Evolutionary conservation across 306 rosid species (phyloP).

Genomic region (Arachis hypogaea): DNA sequence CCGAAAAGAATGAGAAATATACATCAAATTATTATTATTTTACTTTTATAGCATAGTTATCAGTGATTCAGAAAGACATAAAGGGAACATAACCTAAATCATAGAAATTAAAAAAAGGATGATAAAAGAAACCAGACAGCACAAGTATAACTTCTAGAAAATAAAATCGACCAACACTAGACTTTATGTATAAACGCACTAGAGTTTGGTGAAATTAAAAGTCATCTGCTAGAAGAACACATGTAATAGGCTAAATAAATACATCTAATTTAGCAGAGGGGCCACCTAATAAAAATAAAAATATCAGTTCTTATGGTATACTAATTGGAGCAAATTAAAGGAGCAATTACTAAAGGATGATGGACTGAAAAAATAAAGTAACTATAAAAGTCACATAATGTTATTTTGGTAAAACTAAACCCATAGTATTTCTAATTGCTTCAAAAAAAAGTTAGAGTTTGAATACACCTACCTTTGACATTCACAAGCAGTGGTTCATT

Average conservation of each 20-base stretch:
- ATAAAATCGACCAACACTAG: too few species aligned
- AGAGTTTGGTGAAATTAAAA: slow-evolving; percentile 35
- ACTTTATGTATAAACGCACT: slow-evolving; percentile 1
- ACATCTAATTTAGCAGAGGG: slow-evolving; percentile 33
- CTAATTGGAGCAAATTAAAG: slow-evolving; percentile 31
- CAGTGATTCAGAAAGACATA: slow-evolving; percentile 3
- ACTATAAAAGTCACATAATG: slow-evolving; percentile 44
- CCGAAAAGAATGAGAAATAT: slow-evolving; percentile 30
- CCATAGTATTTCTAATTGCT: slow-evolving; percentile 5
- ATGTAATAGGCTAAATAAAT: slow-evolving; percentile 16
- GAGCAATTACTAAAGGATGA: slow-evolving; percentile 32
- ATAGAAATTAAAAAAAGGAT: neutral
- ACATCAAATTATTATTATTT: slow-evolving; percentile 29
- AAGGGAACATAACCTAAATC: slow-evolving; percentile 27
- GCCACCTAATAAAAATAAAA: slow-evolving; percentile 31
- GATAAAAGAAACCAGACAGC: slow-evolving; percentile 29
- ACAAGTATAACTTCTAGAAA: neutral
- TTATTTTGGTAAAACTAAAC: slow-evolving; percentile 54
- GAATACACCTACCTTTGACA: too few species aligned
- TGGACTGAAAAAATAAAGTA: slow-evolving; percentile 36
- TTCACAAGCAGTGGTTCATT: too few species aligned
- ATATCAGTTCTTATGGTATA: slow-evolving; percentile 29
- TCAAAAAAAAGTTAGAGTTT: too few species aligned
- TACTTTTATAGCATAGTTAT: neutral
- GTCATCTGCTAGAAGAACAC: neutral